Evolutionary conservation across 768 basidiomycete species (phyloP), one percentile per base, ranked within the genome.

Genomic region (Asterophora parasitica): DNA sequence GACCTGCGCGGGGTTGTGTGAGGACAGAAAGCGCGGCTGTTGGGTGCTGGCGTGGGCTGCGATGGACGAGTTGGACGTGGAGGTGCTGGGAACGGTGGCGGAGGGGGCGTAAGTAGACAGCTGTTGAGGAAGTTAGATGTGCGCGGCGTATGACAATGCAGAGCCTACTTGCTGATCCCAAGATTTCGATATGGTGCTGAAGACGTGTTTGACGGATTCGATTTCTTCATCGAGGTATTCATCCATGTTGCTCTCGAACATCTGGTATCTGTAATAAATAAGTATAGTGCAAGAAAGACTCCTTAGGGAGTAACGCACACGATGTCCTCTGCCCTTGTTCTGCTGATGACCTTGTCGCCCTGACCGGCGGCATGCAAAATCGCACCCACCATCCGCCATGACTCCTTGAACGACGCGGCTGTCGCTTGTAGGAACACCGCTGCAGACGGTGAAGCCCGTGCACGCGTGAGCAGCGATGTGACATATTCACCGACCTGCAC

Each of bases 171-270:
- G 77, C 7, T 69, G 71, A 49, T 94, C 87, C 96, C 93, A 97
- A 1, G 70, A 73, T 49, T 79, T 78, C 61, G 88, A 93, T 11
- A 88, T 86, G 2, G 64, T 69, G 27, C 90, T 88, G 46, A 96
- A 80, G 0, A 76, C 70, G 4, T 74, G 75, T 58, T 92, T 92
- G 42, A 91, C 75, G 49, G 76, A 78, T 48, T 96, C 94, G 4
- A 86, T 77, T 63, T 99, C 95, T 60, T 97, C 92, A 50, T 92
- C 88, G 2, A 98, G 83, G 58, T 98, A 98, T 59, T 97, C 94
- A 61, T 96, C 94, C 91, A 98, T 96, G 63, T 94, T 88, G 8
- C 78, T 72, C 65, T 98, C 94, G 56, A 97, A 98, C 92, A 97
- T 96, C 38, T 77, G 79, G 63, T 91, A 95, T 10, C 92, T 94